These are phyloP conservation scores for Pisolithus albus DNA, from an alignment of 768 basidiomycete genomes.

Conservation along the genomic window DNA sequence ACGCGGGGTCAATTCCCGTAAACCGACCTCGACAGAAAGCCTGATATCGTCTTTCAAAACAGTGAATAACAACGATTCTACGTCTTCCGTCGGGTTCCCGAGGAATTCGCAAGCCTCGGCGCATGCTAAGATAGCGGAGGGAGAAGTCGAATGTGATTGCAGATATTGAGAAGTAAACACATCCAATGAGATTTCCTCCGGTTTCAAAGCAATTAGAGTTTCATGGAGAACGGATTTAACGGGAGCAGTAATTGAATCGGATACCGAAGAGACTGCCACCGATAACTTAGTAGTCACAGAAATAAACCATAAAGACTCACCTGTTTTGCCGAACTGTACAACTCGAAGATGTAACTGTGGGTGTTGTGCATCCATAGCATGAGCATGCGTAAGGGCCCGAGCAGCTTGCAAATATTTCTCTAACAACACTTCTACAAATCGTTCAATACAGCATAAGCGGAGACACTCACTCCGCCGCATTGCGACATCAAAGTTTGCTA, in stretches of 20 bases:
- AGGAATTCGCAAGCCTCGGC: constrained; percentile 51
- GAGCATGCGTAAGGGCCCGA: constrained; percentile 55
- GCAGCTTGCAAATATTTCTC: constrained; percentile 79
- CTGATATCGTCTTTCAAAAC: constrained; percentile 36
- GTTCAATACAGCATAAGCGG: not conserved
- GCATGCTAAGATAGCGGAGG: constrained; percentile 51
- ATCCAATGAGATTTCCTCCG: constrained; percentile 51
- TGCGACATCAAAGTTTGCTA: constrained; percentile 72
- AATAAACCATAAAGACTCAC: constrained; percentile 30
- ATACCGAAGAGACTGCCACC: constrained; percentile 37
- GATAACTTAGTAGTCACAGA: constrained; percentile 1
- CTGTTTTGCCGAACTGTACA: constrained; percentile 51
- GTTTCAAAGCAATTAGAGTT: constrained; percentile 44
- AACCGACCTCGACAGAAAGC: constrained; percentile 44
- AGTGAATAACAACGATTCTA: constrained; percentile 53
- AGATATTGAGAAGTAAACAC: constrained; percentile 72
- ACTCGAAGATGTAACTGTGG: constrained; percentile 69
- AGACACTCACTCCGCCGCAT: constrained; percentile 63
- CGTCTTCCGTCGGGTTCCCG: constrained; percentile 45
- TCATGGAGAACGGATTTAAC: constrained; percentile 46
- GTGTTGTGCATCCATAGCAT: constrained; percentile 43
- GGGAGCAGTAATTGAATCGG: constrained; percentile 37
- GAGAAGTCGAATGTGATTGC: constrained; percentile 48
- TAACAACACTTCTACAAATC: constrained; percentile 21
- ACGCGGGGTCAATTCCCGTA: not conserved